Conservation (phyloP, 805 yeast species). For the Ogataea henricii region DNA sequence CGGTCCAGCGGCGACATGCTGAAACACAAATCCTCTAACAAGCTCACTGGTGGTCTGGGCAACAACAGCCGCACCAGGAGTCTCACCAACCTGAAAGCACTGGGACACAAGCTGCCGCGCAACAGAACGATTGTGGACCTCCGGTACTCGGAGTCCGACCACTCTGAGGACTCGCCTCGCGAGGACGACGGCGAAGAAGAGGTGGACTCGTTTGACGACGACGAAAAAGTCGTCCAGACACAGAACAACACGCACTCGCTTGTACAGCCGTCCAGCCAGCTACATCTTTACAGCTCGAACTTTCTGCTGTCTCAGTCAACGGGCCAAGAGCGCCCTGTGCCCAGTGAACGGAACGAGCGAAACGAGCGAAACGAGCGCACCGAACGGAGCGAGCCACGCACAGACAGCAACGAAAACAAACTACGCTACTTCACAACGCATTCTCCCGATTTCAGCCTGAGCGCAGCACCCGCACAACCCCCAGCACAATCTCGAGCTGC, state of each 20-base stretch:
- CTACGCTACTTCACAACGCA: slow-evolving; percentile 2
- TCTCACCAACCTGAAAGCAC: slow-evolving; percentile 30
- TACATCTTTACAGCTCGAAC: slow-evolving; percentile 17
- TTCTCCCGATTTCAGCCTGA: slow-evolving; percentile 4
- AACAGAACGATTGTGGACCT: slow-evolving; percentile 28
- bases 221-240: slow-evolving; percentile 30
- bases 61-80: slow-evolving; percentile 25
- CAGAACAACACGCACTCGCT: slow-evolving; percentile 9
- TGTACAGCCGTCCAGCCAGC: slow-evolving; percentile 3
- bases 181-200: slow-evolving; percentile 35
- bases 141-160: slow-evolving; percentile 28
- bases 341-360: slow-evolving; percentile 4
- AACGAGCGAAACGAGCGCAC: background rate
- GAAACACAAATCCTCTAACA: slow-evolving; percentile 21
- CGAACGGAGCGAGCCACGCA: background rate
- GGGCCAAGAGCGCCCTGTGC: slow-evolving; percentile 44
- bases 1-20: slow-evolving; percentile 30
- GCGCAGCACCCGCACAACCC: background rate
- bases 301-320: slow-evolving; percentile 51
- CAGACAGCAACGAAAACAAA: background rate
- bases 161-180: slow-evolving; percentile 20
- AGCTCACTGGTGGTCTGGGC: slow-evolving; percentile 12
- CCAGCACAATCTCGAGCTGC: background rate
- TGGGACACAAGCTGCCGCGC: slow-evolving; percentile 21
- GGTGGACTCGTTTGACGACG: slow-evolving; percentile 43